Evolutionary conservation across 306 rosid species (phyloP).

Genomic region (Delonix regia): DNA sequence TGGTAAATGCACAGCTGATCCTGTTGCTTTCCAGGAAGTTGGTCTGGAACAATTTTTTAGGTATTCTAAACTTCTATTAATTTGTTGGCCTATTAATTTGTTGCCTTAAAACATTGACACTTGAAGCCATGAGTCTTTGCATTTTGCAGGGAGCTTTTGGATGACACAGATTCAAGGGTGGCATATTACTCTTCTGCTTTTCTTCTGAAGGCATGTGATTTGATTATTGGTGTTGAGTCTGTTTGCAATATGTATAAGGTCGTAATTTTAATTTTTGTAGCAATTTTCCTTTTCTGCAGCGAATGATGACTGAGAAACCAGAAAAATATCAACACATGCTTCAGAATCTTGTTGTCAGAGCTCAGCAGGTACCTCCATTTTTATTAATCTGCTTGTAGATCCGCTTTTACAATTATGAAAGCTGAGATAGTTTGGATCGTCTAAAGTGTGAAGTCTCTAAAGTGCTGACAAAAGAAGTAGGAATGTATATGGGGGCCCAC

Average conservation of each 20-base stretch:
- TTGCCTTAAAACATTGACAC: slow-evolving; percentile 17
- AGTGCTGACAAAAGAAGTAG: too few relatives aligned
- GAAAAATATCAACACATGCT: slow-evolving; percentile 95
- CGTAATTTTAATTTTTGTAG: slow-evolving; percentile 13
- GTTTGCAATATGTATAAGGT: slow-evolving; percentile 1
- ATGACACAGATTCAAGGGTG: slow-evolving; percentile 97
- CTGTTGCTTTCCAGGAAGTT: slow-evolving; percentile 82
- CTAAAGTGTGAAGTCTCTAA: too few relatives aligned
- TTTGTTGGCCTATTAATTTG: slow-evolving; percentile 6
- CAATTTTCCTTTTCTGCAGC: slow-evolving; percentile 58
- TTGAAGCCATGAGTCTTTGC: slow-evolving; percentile 22
- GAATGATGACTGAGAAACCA: slow-evolving; percentile 97
- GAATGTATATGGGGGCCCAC: too few relatives aligned
- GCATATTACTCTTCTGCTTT: slow-evolving; percentile 96
- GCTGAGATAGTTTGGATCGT: too few relatives aligned
- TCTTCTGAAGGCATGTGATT: slow-evolving; percentile 86
- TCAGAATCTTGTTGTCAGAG: slow-evolving; percentile 91
- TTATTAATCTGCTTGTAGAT: slow-evolving; percentile 36
- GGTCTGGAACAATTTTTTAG: slow-evolving; percentile 91
- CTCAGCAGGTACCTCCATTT: slow-evolving; percentile 86
- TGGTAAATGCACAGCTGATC: slow-evolving; percentile 95
- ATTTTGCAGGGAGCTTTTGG: slow-evolving; percentile 84
- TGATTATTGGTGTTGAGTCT: slow-evolving; percentile 25
- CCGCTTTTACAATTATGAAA: slow-evolving; percentile 8
- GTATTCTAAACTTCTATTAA: slow-evolving; percentile 51